These are phyloP conservation scores for Talaromyces verruculosus DNA, from an alignment of 2,329 filamentous ascomycete genomes.

Conservation along the genomic window DNA sequence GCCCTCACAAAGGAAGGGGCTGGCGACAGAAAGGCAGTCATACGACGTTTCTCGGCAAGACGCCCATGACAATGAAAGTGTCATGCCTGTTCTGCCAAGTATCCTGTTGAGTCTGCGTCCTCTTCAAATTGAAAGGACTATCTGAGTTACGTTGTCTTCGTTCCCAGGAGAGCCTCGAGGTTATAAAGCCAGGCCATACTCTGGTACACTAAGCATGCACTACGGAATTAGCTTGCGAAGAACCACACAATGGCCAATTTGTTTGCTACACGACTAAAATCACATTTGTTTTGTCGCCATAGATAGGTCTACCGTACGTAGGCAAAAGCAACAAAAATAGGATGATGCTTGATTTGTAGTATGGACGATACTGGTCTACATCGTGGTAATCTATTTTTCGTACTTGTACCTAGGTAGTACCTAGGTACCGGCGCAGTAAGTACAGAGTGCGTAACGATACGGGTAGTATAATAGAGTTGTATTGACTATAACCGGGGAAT, in stretches of 20 bases:
- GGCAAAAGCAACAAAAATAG: neutral
- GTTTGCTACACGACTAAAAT: neutral
- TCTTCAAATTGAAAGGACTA: neutral
- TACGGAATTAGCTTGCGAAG: conserved; percentile 13
- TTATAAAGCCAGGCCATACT: conserved; percentile 2
- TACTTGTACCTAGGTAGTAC: no score
- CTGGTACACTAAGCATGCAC: conserved; percentile 17
- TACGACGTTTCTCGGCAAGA: neutral
- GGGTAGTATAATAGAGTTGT: conserved; percentile 4
- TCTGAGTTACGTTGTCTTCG: neutral
- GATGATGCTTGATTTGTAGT: neutral
- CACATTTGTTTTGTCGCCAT: neutral
- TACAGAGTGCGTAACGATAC: neutral
- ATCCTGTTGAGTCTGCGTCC: neutral
- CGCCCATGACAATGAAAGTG: neutral
- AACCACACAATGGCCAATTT: neutral
- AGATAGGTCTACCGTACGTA: neutral
- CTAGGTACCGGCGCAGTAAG: no score
- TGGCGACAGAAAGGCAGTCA: neutral
- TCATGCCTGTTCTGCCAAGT: neutral
- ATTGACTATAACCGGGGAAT: conserved; percentile 11
- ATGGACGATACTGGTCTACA: neutral
- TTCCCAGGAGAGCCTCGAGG: conserved; percentile 1
- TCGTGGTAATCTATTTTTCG: neutral
- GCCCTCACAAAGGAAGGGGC: neutral